Base-by-base conservation (phyloP, 352 stramenopile genomes). In the Globisporangium cystogenes region DNA sequence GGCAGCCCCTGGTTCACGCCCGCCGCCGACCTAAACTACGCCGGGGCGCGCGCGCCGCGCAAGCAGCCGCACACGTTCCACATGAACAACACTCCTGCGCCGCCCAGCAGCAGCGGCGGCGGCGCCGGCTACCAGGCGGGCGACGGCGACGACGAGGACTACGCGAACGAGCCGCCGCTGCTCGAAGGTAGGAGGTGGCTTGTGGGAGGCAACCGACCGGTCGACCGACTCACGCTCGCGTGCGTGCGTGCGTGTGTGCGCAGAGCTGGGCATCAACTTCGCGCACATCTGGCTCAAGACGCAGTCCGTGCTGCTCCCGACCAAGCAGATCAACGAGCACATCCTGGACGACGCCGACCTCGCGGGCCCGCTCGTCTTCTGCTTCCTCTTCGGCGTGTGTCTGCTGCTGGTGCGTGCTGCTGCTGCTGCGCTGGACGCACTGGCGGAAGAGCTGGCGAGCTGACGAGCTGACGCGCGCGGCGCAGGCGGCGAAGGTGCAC, bases 211-310 rank as follows among this genome's bases (percentile, higher is more conserved):
- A 11, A 10, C 6, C 27, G 12, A 16, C 7, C 15, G 8, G 12
- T 0, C 31, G 7, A 12, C 31, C 10, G 8, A 12, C 12, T 36
- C 3, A 11, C 10, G 31, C 31, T 12, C 15, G 12, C 15, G 31
- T 15, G n/a, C n/a, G n/a, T n/a, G n/a, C n/a, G n/a, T n/a, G n/a
- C n/a, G 15, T 39, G 33, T 11, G 11, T 3, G 1, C 10, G 14
- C 37, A 90, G 96, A 99, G 68, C 66, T 99, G 15, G 97, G 95
- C 15, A 98, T 99, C 58, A 96, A 98, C 66, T 97, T 99, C 49
- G 76, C 92, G 33, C 96, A 99, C 62, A 99, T 99, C 59, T 93
- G 90, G 68, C 73, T 83, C 60, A 99, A 99, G 81, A 98, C 91
- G 12, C 82, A 97, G 59, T 94, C 95, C 0, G 95, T 99, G 41